Conservation (phyloP, 345 rosid species). For the Sapria himalayana region DNA sequence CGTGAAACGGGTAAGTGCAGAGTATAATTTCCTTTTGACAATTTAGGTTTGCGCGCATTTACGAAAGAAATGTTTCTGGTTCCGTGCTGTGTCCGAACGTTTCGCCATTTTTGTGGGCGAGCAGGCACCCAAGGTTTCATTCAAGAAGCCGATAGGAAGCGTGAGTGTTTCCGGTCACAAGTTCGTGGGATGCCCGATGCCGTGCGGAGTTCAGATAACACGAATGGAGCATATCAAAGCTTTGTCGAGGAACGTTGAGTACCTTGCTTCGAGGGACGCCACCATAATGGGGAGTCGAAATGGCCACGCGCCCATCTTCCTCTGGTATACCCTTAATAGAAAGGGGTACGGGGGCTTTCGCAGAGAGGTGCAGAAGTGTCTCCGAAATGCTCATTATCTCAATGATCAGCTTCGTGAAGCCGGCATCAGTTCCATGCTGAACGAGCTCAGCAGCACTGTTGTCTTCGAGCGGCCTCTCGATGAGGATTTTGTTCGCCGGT, state of each 20-base stretch:
- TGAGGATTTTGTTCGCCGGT: constrained; percentile 71
- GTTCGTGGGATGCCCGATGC: constrained; percentile 96
- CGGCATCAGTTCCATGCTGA: constrained; percentile 82
- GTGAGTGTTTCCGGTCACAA: constrained; percentile 92
- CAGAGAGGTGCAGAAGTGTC: constrained; percentile 90
- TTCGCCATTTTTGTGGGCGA: constrained; percentile 7
- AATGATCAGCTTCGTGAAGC: constrained; percentile 38
- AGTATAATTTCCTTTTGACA: constrained; percentile 1
- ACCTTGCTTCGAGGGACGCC: constrained; percentile 93
- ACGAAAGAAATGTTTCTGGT: too few relatives aligned
- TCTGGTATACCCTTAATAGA: constrained; percentile 80
- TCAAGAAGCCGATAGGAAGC: constrained; percentile 89
- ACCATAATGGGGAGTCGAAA: constrained; percentile 97
- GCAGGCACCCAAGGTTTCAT: constrained; percentile 83
- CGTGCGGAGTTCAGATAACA: constrained; percentile 87
- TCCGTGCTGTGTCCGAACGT: too few relatives aligned
- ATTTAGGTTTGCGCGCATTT: too few relatives aligned
- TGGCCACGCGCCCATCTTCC: constrained; percentile 94
- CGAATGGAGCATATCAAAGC: constrained; percentile 66
- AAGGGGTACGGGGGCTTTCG: constrained; percentile 90
- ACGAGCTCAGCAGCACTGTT: constrained; percentile 85
- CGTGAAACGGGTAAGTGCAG: constrained; percentile 51
- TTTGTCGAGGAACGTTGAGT: constrained; percentile 73
- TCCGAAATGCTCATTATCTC: constrained; percentile 77
- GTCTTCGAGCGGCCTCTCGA: constrained; percentile 84